Conservation (phyloP, 768 basidiomycete species). For the Termitomyces sp. region DNA sequence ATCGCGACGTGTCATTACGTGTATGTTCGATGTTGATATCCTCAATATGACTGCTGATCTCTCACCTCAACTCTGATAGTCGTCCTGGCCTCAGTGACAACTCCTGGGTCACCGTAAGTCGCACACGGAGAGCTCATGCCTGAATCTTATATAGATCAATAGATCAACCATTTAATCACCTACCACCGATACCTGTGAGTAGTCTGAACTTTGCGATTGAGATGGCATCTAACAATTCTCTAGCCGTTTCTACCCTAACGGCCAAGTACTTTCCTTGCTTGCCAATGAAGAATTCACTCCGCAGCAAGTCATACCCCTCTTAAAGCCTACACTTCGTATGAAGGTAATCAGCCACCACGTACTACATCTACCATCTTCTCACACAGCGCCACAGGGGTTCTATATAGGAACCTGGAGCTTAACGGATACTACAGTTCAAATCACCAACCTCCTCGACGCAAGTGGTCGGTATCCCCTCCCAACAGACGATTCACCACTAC, state of each 20-base stretch:
- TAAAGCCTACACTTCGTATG: constrained; percentile 75
- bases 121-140: not conserved
- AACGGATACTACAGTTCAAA: constrained; percentile 51
- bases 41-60: not conserved
- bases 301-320: constrained; percentile 65
- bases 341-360: constrained; percentile 43
- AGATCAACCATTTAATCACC: constrained; percentile 85
- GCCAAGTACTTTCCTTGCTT: constrained; percentile 80
- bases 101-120: constrained; percentile 78
- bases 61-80: not conserved
- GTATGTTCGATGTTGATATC: constrained; percentile 39
- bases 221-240: not conserved
- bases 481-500: not conserved
- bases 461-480: constrained; percentile 34
- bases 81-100: constrained; percentile 69
- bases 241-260: constrained; percentile 86
- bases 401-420: constrained; percentile 71
- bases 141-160: constrained; percentile 7
- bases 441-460: constrained; percentile 65
- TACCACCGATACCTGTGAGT: constrained; percentile 88
- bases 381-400: constrained; percentile 48
- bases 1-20: constrained; percentile 89
- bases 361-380: not conserved
- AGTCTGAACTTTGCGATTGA: not conserved
- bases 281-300: constrained; percentile 76